A percentile compares a stretch with the other conserved stretches of the same genome.
Evolutionary conservation across 1,284 basidiomycete genomes (phyloP).

Genomic region (Apiotrichum sp.): DNA sequence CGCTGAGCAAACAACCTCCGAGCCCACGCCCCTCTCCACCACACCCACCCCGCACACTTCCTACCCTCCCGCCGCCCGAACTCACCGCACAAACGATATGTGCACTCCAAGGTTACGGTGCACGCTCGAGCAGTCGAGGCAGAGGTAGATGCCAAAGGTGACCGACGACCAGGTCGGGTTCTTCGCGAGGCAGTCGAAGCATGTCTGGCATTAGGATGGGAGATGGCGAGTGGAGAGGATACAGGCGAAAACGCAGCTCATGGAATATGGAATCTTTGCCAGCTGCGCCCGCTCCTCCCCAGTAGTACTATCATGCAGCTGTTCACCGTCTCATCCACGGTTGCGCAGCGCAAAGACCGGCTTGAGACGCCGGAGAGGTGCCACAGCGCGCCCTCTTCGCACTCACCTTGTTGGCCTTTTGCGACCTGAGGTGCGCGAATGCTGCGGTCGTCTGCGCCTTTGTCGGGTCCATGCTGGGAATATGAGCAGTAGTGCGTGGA

Average conservation of each 20-base stretch:
- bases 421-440: slow-evolving; percentile 57
- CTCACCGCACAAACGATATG: slow-evolving; percentile 91
- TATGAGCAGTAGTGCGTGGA: no score
- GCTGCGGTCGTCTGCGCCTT: slow-evolving; percentile 46
- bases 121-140: slow-evolving; percentile 89
- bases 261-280: no score
- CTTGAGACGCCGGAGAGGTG: no score
- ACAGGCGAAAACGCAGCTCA: no score
- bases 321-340: no score
- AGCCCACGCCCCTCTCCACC: no score
- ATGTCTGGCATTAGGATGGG: slow-evolving; percentile 56
- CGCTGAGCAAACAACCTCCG: no score
- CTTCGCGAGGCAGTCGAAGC: slow-evolving; percentile 93
- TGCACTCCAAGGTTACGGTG: slow-evolving; percentile 98
- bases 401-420: slow-evolving; percentile 83
- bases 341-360: no score
- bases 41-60: no score
- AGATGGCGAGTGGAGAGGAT: no score
- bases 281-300: no score
- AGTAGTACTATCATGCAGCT: no score
- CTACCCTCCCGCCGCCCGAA: slow-evolving; percentile 6
- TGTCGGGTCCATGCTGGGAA: slow-evolving; percentile 40
- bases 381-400: background rate
- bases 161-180: slow-evolving; percentile 98
- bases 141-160: slow-evolving; percentile 95